These are phyloP conservation scores for Crithidia fasciculata DNA, from an alignment of 208 protist species.

Conservation along the genomic window DNA sequence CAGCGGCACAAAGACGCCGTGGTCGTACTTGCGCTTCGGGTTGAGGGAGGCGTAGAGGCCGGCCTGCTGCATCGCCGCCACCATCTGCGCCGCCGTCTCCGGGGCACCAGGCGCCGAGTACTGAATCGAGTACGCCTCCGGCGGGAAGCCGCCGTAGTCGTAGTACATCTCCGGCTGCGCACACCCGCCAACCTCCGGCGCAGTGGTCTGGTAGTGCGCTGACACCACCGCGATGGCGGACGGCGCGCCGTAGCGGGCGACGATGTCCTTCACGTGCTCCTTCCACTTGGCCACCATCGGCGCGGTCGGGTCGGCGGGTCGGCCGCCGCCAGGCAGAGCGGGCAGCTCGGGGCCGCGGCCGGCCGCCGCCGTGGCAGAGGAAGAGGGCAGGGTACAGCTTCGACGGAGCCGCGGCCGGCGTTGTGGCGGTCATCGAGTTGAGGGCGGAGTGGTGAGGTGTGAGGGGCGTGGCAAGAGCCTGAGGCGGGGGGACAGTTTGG, in stretches of 20 bases:
- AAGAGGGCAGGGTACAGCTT: slow-evolving; percentile 64
- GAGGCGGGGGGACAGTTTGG: too few relatives aligned
- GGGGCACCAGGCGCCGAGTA: slow-evolving; percentile 70
- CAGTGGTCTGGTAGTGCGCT: slow-evolving; percentile 80
- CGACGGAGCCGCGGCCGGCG: not conserved
- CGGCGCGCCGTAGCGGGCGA: slow-evolving; percentile 41
- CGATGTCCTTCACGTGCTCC: slow-evolving; percentile 42
- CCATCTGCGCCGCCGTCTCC: slow-evolving; percentile 41
- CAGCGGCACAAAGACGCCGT: slow-evolving; percentile 88
- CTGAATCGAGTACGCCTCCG: slow-evolving; percentile 66
- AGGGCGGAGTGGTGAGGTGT: not conserved
- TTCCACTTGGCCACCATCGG: slow-evolving; percentile 39
- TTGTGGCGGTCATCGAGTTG: not conserved
- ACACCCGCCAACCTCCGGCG: slow-evolving; percentile 44
- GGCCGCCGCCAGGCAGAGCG: too few relatives aligned
- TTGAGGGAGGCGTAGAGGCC: slow-evolving; percentile 46
- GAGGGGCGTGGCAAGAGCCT: too few relatives aligned
- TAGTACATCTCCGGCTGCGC: slow-evolving; percentile 58
- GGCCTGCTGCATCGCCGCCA: slow-evolving; percentile 31
- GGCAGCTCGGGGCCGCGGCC: too few relatives aligned
- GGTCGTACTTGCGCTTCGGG: slow-evolving; percentile 66
- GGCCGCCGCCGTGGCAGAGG: slow-evolving; percentile 69
- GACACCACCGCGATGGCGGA: slow-evolving; percentile 79
- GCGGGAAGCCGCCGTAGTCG: slow-evolving; percentile 92
- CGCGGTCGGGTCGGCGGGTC: too few relatives aligned